phyloP scores from a whole-genome alignment of 148 eudicot species.

The Nyssa sinensis region DNA sequence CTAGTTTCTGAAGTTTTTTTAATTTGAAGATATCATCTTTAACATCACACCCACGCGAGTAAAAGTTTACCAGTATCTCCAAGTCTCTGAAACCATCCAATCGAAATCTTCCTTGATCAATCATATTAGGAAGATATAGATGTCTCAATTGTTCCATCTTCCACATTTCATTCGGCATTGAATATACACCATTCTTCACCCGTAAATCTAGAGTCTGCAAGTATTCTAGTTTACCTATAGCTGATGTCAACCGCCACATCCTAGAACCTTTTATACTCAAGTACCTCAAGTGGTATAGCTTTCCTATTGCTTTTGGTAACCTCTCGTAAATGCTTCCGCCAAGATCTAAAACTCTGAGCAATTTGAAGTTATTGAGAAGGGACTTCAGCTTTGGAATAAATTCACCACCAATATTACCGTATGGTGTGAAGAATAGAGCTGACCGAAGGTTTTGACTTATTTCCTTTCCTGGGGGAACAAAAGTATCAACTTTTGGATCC shows the following conservation, averaged over 20 bases:
- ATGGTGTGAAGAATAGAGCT: background rate
- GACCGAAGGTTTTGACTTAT: background rate
- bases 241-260: conserved; percentile 26
- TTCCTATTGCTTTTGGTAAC: conserved; percentile 35
- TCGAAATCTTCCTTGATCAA: conserved; percentile 19
- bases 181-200: background rate
- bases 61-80: conserved; percentile 31
- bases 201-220: conserved; percentile 55
- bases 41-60: conserved; percentile 14
- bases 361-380: no score
- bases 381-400: background rate
- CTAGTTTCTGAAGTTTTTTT: conserved; percentile 26
- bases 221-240: conserved; percentile 30
- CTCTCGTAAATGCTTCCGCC: conserved; percentile 16
- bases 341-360: conserved; percentile 34
- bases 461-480: background rate
- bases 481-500: background rate
- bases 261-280: conserved; percentile 31
- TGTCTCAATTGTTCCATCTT: conserved; percentile 31
- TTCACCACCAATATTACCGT: no score
- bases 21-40: conserved; percentile 30
- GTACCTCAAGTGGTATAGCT: conserved; percentile 36
- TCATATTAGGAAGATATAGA: conserved; percentile 45
- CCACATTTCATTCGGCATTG: conserved; percentile 37
- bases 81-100: conserved; percentile 21